phyloP scores from a whole-genome alignment of 2,329 filamentous ascomycete genomes.

The Phaeosphaeriaceae sp. region DNA sequence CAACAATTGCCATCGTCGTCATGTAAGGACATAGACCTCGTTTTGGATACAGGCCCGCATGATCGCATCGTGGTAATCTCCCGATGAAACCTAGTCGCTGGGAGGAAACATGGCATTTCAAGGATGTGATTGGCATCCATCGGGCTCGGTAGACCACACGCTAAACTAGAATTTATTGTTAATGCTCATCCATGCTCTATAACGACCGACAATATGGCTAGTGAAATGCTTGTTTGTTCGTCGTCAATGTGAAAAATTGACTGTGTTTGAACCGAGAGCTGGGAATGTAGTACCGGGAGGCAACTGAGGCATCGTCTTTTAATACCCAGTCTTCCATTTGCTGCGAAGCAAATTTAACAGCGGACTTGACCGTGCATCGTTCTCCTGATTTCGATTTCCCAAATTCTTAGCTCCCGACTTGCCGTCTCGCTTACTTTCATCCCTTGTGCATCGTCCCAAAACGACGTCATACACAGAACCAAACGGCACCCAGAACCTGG shows the following conservation, averaged over 20 bases:
- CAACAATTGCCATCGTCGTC: constrained; percentile 7
- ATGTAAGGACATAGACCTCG: constrained; percentile 2
- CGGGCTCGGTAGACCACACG: background rate
- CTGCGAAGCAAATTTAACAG: background rate
- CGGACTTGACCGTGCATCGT: background rate
- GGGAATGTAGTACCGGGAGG: background rate
- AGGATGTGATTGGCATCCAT: background rate
- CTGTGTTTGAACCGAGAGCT: background rate
- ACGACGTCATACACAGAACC: background rate
- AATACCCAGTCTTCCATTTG: background rate
- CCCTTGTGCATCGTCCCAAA: background rate
- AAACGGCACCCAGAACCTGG: background rate
- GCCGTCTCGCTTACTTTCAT: background rate
- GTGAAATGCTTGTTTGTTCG: background rate
- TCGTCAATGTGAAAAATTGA: background rate
- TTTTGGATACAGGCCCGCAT: background rate
- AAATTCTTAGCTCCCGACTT: background rate
- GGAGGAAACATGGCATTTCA: background rate
- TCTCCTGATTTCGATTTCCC: background rate
- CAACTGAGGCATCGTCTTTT: background rate
- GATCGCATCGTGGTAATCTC: constrained; percentile 1
- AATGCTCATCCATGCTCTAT: constrained; percentile 8
- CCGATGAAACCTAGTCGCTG: background rate
- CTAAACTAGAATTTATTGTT: constrained; percentile 6
- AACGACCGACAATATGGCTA: constrained; percentile 2